phyloP scores from a whole-genome alignment of 345 rosid species.

The Populus alba region DNA sequence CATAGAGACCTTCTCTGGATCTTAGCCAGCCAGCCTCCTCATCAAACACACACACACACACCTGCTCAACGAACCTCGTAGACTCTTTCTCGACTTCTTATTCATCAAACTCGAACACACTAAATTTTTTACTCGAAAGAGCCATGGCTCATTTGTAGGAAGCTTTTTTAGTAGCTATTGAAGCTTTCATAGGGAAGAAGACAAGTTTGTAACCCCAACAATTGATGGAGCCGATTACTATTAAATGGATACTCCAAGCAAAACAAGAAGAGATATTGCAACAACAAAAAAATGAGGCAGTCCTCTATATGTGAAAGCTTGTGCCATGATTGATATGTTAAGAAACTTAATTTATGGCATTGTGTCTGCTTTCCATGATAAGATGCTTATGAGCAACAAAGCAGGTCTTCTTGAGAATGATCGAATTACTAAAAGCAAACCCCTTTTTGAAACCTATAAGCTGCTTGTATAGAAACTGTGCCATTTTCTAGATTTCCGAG shows the following conservation, averaged over 20 bases:
- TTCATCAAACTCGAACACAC: no score
- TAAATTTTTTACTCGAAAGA: no score
- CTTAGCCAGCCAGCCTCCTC: no score
- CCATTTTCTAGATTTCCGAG: constrained; percentile 71
- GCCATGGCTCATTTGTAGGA: no score
- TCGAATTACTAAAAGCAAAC: constrained; percentile 56
- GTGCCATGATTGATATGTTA: constrained; percentile 71
- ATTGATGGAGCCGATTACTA: constrained; percentile 61
- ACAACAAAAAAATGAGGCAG: no score
- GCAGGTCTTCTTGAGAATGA: constrained; percentile 69
- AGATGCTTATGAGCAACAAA: constrained; percentile 64
- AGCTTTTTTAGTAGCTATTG: constrained; percentile 37
- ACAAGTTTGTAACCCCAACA: constrained; percentile 62
- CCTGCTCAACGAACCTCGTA: no score
- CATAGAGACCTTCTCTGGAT: no score
- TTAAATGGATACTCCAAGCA: constrained; percentile 61
- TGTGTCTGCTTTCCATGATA: constrained; percentile 62
- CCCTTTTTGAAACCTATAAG: constrained; percentile 58
- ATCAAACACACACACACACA: no score
- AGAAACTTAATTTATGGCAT: constrained; percentile 69
- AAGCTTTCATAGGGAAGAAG: constrained; percentile 80
- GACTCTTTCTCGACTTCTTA: no score
- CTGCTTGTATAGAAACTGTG: constrained; percentile 64
- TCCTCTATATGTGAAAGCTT: constrained; percentile 47
- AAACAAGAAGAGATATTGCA: background rate